These are phyloP conservation scores for Polyplosphaeria fusca DNA, from an alignment of 495 filamentous ascomycete species.

Conservation along the genomic window DNA sequence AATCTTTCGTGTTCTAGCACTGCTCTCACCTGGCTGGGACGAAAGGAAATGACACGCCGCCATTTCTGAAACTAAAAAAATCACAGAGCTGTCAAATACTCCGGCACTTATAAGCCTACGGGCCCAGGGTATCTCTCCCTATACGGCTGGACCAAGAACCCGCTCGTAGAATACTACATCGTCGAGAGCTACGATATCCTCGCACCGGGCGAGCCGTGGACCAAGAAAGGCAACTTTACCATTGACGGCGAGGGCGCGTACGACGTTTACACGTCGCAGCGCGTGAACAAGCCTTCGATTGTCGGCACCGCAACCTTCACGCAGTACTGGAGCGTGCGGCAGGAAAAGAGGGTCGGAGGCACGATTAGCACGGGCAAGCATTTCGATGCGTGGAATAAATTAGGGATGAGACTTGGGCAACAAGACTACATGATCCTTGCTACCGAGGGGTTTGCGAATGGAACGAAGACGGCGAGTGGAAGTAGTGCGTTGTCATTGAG, in stretches of 20 bases:
- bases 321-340: constrained; percentile 61
- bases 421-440: constrained; percentile 45
- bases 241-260: constrained; percentile 32
- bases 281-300: constrained; percentile 49
- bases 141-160: constrained; percentile 61
- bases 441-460: constrained; percentile 51
- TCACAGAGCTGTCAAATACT: constrained; percentile 49
- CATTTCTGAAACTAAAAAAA: constrained; percentile 50
- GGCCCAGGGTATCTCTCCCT: constrained; percentile 60
- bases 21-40: too few relatives aligned
- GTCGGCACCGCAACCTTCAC: constrained; percentile 57
- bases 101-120: constrained; percentile 51
- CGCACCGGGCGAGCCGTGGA: constrained; percentile 47
- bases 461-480: background rate
- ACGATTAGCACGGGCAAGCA: constrained; percentile 48
- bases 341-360: constrained; percentile 53
- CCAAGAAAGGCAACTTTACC: constrained; percentile 10
- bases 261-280: constrained; percentile 26
- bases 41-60: too few relatives aligned
- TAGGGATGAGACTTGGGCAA: constrained; percentile 41
- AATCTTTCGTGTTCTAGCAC: too few relatives aligned
- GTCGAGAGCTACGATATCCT: constrained; percentile 56
- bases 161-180: constrained; percentile 64
- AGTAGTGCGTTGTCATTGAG: too few relatives aligned
- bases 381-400: constrained; percentile 39